Base-by-base conservation (phyloP, 169 alveolate species). In the Babesia ovata region DNA sequence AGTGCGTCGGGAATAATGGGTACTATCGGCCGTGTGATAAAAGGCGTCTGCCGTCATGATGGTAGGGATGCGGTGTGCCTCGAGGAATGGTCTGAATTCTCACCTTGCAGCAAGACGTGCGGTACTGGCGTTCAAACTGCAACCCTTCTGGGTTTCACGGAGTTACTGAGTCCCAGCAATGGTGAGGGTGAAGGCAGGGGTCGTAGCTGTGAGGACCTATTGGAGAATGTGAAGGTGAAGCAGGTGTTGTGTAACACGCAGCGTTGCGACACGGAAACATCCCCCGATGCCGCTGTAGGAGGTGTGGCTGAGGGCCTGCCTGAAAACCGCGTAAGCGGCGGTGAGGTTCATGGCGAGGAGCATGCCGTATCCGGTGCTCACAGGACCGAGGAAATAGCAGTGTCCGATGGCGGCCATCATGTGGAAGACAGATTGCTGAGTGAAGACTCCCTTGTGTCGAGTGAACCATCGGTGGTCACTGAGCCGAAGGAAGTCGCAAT, bases 31-130 rank as follows among this genome's bases (percentile, higher is more conserved):
- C 24, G 28, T 24, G 24, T 74, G 39, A 28, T 83, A 0, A 59
- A 13, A 4, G 28, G 22, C 39, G 33, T 83, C 33, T 52, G 86
- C 16, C 17, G 26, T 36, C 60, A 21, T n/a, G 14, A 39, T 48
- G 77, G 71, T 10, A 66, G 77, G 57, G 79, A 83, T 52, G 90
- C 90, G 0, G 65, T 69, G 36, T 83, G 90, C 33, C 57, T 60
- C 33, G 86, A 75, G 48, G 69, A 42, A 8, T 83, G 90, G 90
- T 67, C 85, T 17, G 79, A 52, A 7, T 83, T 42, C 33, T 19
- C 75, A 19, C 59, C 57, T 9, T 74, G 86, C 72, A 59, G 73
- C 46, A 29, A 21, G 54, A 50, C 63, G 14, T 83, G 86, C 45
- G 90, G 76, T 11, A 62, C 59, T 0, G 86, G 86, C 3, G 26